Conservation (phyloP, 192 early-diverging fungal genomes). For the Lobosporangium transversale region DNA sequence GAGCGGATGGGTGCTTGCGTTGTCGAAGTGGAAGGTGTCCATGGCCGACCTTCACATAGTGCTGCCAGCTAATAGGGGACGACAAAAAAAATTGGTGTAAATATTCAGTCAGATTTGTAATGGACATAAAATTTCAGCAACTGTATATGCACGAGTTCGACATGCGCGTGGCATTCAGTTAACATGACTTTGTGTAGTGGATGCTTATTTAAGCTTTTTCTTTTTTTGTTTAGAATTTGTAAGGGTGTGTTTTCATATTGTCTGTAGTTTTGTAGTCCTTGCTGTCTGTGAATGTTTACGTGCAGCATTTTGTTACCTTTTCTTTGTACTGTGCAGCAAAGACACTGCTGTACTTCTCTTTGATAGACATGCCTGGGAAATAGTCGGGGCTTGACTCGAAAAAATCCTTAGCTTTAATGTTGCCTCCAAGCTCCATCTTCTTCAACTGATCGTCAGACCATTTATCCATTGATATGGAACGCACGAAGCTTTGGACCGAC, state of each 20-base stretch:
- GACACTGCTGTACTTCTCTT: conserved; percentile 88
- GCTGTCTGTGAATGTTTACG: too few relatives aligned
- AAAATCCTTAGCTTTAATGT: conserved; percentile 85
- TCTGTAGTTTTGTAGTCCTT: too few relatives aligned
- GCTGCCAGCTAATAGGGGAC: conserved; percentile 57
- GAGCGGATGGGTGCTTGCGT: conserved; percentile 39
- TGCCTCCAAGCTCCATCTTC: conserved; percentile 94
- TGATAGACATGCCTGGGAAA: conserved; percentile 74
- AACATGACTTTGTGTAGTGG: too few relatives aligned
- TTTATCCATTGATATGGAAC: conserved; percentile 99
- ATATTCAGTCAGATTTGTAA: too few relatives aligned
- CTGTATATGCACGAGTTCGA: too few relatives aligned
- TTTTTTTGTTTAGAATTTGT: too few relatives aligned
- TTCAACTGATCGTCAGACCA: conserved; percentile 96
- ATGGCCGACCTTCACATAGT: conserved; percentile 66
- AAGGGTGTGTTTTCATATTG: too few relatives aligned
- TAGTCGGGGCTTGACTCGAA: conserved; percentile 86
- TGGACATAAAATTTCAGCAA: too few relatives aligned
- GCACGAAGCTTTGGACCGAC: conserved; percentile 78
- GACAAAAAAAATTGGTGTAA: too few relatives aligned
- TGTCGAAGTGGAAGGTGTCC: conserved; percentile 60
- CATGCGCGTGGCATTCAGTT: too few relatives aligned
- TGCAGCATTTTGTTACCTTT: conserved; percentile 73
- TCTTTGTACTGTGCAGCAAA: conserved; percentile 90
- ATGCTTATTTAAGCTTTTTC: too few relatives aligned